phyloP scores from a whole-genome alignment of 495 filamentous ascomycete genomes.

The Daldinia caldariorum region DNA sequence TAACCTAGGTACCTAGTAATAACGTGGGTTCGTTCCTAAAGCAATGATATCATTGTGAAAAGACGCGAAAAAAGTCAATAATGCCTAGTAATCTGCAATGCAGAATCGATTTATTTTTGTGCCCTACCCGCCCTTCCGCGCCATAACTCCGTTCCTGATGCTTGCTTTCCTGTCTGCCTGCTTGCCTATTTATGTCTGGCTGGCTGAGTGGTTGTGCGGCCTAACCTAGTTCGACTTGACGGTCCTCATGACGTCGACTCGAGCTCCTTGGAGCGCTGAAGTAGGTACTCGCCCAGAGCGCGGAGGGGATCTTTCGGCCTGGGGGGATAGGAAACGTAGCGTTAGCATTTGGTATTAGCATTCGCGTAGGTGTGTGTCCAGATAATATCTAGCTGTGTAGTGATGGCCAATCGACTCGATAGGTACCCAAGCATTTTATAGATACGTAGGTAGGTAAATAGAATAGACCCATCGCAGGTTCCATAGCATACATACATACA shows the following conservation, averaged over 20 bases:
- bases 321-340: conserved; percentile 9
- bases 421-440: too few species aligned
- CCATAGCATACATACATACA: too few species aligned
- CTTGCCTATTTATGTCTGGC: not conserved
- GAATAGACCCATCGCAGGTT: too few species aligned
- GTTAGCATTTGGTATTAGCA: conserved; percentile 6
- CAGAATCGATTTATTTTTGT: conserved; percentile 8
- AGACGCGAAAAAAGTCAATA: conserved; percentile 16
- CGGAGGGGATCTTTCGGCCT: conserved; percentile 86
- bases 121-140: conserved; percentile 11
- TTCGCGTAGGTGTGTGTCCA: too few species aligned
- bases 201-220: too few species aligned
- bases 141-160: conserved; percentile 39
- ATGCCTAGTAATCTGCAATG: conserved; percentile 16
- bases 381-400: too few species aligned
- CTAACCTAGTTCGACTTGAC: not conserved
- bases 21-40: conserved; percentile 17
- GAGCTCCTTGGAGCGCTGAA: conserved; percentile 81
- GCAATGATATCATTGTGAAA: conserved; percentile 43
- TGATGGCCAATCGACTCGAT: too few species aligned
- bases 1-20: too few species aligned
- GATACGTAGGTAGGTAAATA: too few species aligned
- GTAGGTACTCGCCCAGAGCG: conserved; percentile 84
- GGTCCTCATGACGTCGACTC: conserved; percentile 54
- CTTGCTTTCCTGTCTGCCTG: not conserved